Evolutionary conservation across 208 protist genomes (phyloP).

Genomic region (Naegleria lovaniensis): DNA sequence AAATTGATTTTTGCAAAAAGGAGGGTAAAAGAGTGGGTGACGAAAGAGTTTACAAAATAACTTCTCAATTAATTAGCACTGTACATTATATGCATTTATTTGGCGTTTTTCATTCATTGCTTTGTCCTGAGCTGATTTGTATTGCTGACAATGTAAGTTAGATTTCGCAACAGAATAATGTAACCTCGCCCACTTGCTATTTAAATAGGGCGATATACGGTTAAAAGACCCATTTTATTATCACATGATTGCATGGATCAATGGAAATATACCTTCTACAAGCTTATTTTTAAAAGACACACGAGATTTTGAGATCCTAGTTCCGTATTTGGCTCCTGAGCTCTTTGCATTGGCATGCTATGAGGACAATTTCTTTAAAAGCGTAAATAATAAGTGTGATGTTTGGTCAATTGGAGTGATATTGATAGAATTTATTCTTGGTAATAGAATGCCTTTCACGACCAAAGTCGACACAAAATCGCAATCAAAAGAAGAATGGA

Average conservation of each 20-base stretch:
- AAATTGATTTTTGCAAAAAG: not conserved
- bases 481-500: not conserved
- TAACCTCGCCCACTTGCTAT: not conserved
- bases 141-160: not conserved
- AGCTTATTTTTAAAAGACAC: not conserved
- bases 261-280: not conserved
- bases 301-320: not conserved
- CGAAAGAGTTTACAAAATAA: slow-evolving; percentile 6
- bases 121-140: not conserved
- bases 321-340: slow-evolving; percentile 12
- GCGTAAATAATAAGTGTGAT: not conserved
- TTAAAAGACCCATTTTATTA: not conserved
- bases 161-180: not conserved
- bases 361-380: not conserved
- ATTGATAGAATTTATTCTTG: not conserved
- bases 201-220: not conserved
- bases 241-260: not conserved
- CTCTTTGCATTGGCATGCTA: not conserved
- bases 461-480: not conserved
- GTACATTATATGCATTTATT: not conserved
- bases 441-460: not conserved
- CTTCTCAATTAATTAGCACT: not conserved
- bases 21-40: not conserved
- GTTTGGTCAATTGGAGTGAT: slow-evolving; percentile 3
- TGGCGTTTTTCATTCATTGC: not conserved